Conservation (phyloP, 805 yeast species). For the Metschnikowia anglica region DNA sequence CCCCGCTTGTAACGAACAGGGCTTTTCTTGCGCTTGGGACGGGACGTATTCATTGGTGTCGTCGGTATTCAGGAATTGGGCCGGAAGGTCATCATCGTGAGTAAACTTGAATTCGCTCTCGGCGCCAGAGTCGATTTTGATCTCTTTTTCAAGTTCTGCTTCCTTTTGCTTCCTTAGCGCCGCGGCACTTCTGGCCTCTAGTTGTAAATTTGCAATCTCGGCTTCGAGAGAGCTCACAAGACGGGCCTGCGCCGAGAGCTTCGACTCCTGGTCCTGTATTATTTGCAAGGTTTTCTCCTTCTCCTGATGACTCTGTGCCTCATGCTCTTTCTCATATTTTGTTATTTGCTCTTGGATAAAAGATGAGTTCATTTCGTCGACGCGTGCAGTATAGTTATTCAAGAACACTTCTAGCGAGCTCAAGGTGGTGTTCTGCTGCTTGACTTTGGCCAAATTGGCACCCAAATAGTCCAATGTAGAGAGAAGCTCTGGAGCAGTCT, state of each 20-base stretch:
- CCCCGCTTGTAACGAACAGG: too few species aligned
- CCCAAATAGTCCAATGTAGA: slow-evolving; percentile 55
- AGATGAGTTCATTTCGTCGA: slow-evolving; percentile 14
- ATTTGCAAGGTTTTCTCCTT: slow-evolving; percentile 6
- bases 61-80: background rate
- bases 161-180: background rate
- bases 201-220: slow-evolving; percentile 9
- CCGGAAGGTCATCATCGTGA: background rate
- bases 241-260: slow-evolving; percentile 11
- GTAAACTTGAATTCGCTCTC: background rate
- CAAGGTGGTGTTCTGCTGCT: slow-evolving; percentile 56
- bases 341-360: slow-evolving; percentile 11
- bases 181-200: background rate
- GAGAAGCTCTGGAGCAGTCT: slow-evolving; percentile 55
- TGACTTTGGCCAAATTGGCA: slow-evolving; percentile 55
- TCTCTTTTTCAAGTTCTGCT: background rate
- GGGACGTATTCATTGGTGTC: too few species aligned
- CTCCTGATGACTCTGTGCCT: slow-evolving; percentile 10
- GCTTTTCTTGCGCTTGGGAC: too few species aligned
- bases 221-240: slow-evolving; percentile 13
- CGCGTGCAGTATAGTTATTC: slow-evolving; percentile 41
- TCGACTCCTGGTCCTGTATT: slow-evolving; percentile 11
- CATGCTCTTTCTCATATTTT: slow-evolving; percentile 10
- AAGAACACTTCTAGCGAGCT: slow-evolving; percentile 55
- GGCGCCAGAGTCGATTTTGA: background rate